A percentile compares a stretch with the other conserved stretches of the same genome.
phyloP scores from a whole-genome alignment of 2,329 filamentous ascomycete species.

The Alternaria brassicae region DNA sequence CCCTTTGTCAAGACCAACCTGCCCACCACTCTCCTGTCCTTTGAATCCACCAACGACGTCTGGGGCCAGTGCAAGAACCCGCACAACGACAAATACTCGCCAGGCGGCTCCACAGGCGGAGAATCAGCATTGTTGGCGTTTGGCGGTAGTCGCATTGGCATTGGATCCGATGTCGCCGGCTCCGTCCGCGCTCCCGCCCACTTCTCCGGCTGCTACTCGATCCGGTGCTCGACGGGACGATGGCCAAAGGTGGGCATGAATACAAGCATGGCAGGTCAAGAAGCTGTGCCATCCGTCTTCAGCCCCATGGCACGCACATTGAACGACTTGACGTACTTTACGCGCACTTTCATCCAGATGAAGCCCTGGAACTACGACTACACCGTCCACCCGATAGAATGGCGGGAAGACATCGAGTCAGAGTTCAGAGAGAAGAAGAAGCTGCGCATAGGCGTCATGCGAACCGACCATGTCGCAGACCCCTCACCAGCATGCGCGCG shows the following conservation, averaged over 20 bases:
- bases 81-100: slow-evolving; percentile 82
- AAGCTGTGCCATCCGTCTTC: slow-evolving; percentile 87
- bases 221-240: slow-evolving; percentile 85
- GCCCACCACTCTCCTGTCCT: slow-evolving; percentile 84
- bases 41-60: slow-evolving; percentile 79
- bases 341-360: slow-evolving; percentile 77
- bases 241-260: slow-evolving; percentile 86
- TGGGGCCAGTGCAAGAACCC: slow-evolving; percentile 87
- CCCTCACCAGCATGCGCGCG: slow-evolving; percentile 84
- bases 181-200: slow-evolving; percentile 87
- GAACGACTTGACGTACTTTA: slow-evolving; percentile 84
- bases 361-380: slow-evolving; percentile 90
- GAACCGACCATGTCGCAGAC: slow-evolving; percentile 82
- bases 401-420: slow-evolving; percentile 69
- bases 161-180: slow-evolving; percentile 90
- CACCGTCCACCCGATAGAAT: slow-evolving; percentile 82
- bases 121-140: slow-evolving; percentile 83
- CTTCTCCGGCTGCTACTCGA: slow-evolving; percentile 85
- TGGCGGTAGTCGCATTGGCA: slow-evolving; percentile 82
- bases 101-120: slow-evolving; percentile 86
- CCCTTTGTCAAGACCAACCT: slow-evolving; percentile 94
- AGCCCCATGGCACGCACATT: slow-evolving; percentile 91
- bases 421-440: slow-evolving; percentile 67
- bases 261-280: slow-evolving; percentile 91
- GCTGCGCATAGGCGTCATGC: slow-evolving; percentile 77